Base-by-base conservation (phyloP, 1,284 basidiomycete genomes). In the Ceratobasidium sp. region DNA sequence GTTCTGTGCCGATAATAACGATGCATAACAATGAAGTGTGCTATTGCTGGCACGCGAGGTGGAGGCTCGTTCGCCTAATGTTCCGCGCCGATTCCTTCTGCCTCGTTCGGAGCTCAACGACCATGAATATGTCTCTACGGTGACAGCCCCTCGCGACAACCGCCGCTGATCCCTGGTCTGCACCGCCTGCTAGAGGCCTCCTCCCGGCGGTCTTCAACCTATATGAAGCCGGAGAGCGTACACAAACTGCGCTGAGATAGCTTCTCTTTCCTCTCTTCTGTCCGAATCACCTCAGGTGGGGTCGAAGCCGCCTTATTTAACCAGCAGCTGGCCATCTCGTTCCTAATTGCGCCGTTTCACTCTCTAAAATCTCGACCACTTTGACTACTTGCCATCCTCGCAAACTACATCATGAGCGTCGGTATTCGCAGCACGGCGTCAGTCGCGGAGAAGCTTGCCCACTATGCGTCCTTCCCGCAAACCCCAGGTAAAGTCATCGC, bases 391-490 rank as follows among this genome's bases (percentile, higher is more conserved):
- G 48, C 22, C 48, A 19, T 63, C 44, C 45, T 27, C 31, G n/a
- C 60, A 63, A 24, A 36, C 7, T 62, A 24, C 41, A 63, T 9
- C n/a, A 63, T 63, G 60, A 29, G 45, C 48, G 36, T 63, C n/a
- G 45, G 60, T 36, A 29, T 60, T 72, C 67, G 67, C 27, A 72
- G 24, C 22, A 47, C 67, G 15, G 44, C 67, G 29, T 72, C 67
- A n/a, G 54, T 72, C 29, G 54, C 67, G 27, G 67, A 72, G 27
- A 72, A 60, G 24, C 54, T 72, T 27, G 54, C 67, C 24, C 67
- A 72, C 44, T 72, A 72, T 72, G 67, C 67, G n/a, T 72, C 67
- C 6, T 72, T 72, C 24, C 67, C 67, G 8, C 67, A 48, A 36
- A 72, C 67, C 14, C 67, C 67, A 50, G 67, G 67, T 72, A 51